A percentile compares a stretch with the other conserved stretches of the same genome.
These are phyloP conservation scores for Neofusicoccum laricinum DNA, from an alignment of 2,329 filamentous ascomycete species.

Conservation along the genomic window DNA sequence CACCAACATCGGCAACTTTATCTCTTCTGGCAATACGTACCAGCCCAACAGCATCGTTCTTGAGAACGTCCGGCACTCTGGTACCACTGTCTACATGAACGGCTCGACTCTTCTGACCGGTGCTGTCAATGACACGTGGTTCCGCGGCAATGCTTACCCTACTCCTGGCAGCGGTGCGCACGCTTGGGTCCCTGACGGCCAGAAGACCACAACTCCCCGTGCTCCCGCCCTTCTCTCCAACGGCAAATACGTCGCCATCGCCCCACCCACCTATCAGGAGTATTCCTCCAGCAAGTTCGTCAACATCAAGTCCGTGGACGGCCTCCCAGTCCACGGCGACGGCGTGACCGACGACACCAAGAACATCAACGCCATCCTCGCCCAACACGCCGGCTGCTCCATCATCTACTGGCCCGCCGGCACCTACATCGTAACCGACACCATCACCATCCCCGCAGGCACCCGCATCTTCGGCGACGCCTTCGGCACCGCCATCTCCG, in stretches of 20 bases:
- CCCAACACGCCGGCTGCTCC: slow-evolving; percentile 8
- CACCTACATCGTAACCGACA: slow-evolving; percentile 21
- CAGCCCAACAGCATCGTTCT: slow-evolving; percentile 13
- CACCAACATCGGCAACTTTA: background rate
- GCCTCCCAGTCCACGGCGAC: background rate
- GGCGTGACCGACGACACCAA: slow-evolving; percentile 14
- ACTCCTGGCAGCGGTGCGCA: background rate
- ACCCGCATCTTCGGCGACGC: slow-evolving; percentile 21
- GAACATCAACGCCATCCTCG: slow-evolving; percentile 16
- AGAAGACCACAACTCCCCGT: background rate
- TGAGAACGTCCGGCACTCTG: slow-evolving; percentile 8
- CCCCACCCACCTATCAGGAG: slow-evolving; percentile 13
- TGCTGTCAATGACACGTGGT: slow-evolving; percentile 10
- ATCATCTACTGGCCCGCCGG: slow-evolving; percentile 21
- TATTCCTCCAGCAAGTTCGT: slow-evolving; percentile 9
- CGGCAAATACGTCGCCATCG: slow-evolving; percentile 9
- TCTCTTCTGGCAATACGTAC: background rate
- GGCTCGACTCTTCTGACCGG: background rate
- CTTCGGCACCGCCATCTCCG: slow-evolving; percentile 21
- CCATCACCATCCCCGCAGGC: slow-evolving; percentile 21
- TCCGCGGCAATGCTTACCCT: slow-evolving; percentile 8
- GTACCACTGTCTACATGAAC: background rate
- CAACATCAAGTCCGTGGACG: slow-evolving; percentile 15
- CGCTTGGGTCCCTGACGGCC: background rate
- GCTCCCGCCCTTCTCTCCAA: background rate